Percentiles rank a stretch among this genome's conserved stretches.
Evolutionary conservation across 2,329 filamentous ascomycete genomes (phyloP).

Genomic region (Penicillium janthinellum): DNA sequence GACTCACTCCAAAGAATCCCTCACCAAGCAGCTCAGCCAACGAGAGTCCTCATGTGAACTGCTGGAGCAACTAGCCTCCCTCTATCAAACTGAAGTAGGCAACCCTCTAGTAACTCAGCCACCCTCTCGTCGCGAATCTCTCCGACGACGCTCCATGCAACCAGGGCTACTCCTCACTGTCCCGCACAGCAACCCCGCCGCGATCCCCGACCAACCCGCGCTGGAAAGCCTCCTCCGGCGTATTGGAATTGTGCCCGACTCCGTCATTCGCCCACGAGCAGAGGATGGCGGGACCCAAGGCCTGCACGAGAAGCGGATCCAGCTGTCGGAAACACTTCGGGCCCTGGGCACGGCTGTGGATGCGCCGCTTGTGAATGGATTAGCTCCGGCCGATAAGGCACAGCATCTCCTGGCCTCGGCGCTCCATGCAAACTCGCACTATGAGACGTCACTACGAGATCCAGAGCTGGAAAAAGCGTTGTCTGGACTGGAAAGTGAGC

Average conservation of each 20-base stretch:
- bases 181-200: conserved; percentile 13
- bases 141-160: conserved; percentile 31
- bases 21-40: conserved; percentile 32
- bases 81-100: conserved; percentile 36
- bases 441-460: conserved; percentile 32
- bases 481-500: conserved; percentile 32
- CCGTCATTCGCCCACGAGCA: conserved; percentile 28
- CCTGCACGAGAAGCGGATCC: conserved; percentile 34
- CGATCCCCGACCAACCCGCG: conserved; percentile 25
- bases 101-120: conserved; percentile 24
- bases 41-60: conserved; percentile 40
- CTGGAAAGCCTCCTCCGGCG: conserved; percentile 39
- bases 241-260: conserved; percentile 34
- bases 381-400: conserved; percentile 36
- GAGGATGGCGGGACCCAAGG: conserved; percentile 19
- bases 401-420: conserved; percentile 35
- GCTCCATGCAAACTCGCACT: conserved; percentile 34
- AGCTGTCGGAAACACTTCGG: conserved; percentile 33
- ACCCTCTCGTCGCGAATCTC: conserved; percentile 30
- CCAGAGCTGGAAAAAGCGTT: conserved; percentile 31
- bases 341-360: conserved; percentile 33
- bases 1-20: conserved; percentile 33
- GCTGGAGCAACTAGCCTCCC: conserved; percentile 33
- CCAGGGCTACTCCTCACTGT: conserved; percentile 20
- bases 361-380: conserved; percentile 32